Evolutionary conservation across 2,329 filamentous ascomycete genomes (phyloP).

Genomic region (Colletotrichum sp.): DNA sequence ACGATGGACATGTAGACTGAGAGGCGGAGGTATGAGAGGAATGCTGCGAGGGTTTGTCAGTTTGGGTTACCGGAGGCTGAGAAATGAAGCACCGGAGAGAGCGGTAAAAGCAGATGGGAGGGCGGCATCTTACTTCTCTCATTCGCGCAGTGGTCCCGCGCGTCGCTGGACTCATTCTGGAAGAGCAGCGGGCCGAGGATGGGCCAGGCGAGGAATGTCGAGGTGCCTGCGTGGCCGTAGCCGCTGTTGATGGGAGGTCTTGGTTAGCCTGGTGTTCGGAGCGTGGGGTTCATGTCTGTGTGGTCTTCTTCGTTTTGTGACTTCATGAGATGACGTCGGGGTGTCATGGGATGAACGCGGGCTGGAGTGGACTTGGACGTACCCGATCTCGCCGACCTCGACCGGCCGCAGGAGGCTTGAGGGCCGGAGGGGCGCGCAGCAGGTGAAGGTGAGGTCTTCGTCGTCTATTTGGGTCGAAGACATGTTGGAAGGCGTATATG

Average conservation of each 20-base stretch:
- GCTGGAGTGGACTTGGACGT: constrained; percentile 6
- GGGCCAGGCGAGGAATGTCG: constrained; percentile 65
- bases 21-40: constrained; percentile 89
- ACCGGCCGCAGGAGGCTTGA: constrained; percentile 45
- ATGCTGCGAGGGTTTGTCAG: constrained; percentile 50
- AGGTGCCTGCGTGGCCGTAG: constrained; percentile 30
- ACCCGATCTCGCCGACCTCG: constrained; percentile 48
- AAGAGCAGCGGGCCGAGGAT: constrained; percentile 73
- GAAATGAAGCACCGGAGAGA: too few relatives aligned
- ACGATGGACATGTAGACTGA: constrained; percentile 92
- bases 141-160: constrained; percentile 80
- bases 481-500: too few relatives aligned
- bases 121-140: constrained; percentile 62
- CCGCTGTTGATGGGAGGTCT: constrained; percentile 1
- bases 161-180: constrained; percentile 76
- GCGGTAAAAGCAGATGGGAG: too few relatives aligned
- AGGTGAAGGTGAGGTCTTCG: constrained; percentile 40
- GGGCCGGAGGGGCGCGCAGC: constrained; percentile 42
- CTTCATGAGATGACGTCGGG: neutral
- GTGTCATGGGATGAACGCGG: neutral
- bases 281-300: neutral
- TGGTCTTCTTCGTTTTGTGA: too few relatives aligned
- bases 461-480: constrained; percentile 29
- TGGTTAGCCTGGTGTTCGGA: neutral
- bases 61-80: neutral